Evolutionary conservation across 495 filamentous ascomycete genomes (phyloP).

Genomic region (Aspergillus biplanus): DNA sequence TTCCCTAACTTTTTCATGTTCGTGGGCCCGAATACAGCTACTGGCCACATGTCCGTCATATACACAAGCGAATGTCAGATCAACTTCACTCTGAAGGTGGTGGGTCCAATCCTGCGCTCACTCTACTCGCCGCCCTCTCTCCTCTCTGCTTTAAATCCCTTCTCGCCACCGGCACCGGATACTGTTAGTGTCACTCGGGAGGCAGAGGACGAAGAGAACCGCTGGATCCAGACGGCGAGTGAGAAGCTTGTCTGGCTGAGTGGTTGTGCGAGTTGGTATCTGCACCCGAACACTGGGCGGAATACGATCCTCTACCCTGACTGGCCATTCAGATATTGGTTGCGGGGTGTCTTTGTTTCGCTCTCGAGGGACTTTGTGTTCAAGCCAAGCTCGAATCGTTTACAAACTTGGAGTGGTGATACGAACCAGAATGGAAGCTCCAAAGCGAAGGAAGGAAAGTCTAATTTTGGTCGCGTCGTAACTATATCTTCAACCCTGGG

Average conservation of each 20-base stretch:
- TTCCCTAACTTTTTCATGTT: constrained; percentile 64
- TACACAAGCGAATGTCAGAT: constrained; percentile 55
- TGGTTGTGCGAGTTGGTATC: constrained; percentile 28
- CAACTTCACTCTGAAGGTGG: constrained; percentile 40
- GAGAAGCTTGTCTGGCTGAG: constrained; percentile 27
- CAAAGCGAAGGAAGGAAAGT: neutral
- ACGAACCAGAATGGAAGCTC: neutral
- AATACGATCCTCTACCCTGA: constrained; percentile 30
- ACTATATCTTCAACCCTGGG: too few species aligned
- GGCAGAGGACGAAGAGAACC: constrained; percentile 21
- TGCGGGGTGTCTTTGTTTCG: constrained; percentile 22
- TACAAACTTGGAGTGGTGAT: neutral
- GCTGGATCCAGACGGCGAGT: constrained; percentile 19
- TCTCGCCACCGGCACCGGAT: constrained; percentile 14
- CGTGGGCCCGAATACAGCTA: constrained; percentile 59
- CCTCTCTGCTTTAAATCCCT: constrained; percentile 10
- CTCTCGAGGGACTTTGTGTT: constrained; percentile 20
- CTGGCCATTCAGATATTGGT: constrained; percentile 27
- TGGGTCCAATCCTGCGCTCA: constrained; percentile 1
- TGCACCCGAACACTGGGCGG: constrained; percentile 23
- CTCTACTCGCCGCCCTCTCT: neutral
- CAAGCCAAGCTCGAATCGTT: neutral
- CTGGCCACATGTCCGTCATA: constrained; percentile 56
- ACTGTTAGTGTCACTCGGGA: constrained; percentile 25
- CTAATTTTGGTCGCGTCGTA: neutral